Evolutionary conservation across 768 basidiomycete genomes (phyloP), one percentile per base, ranked within the genome.

Genomic region (Phaeotremella skinneri): DNA sequence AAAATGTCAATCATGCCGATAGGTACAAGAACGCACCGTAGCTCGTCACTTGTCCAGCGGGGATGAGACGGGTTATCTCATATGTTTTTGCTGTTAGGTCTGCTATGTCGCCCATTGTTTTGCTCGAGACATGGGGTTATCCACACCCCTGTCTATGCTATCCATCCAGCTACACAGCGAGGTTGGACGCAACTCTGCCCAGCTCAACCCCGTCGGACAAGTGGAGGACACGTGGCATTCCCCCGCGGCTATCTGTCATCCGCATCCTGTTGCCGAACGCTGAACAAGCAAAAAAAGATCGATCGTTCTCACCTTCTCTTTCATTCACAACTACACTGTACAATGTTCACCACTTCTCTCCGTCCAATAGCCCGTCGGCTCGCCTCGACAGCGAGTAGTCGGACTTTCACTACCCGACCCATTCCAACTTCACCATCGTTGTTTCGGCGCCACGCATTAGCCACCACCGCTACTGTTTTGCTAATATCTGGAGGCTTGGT

Each of bases 11-110:
- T 25, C 58, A 21, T 27, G 27, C 16, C 6, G 43, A 48, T 3
- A 30, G 3, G 27, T 20, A 52, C 14, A 29, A 11, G 14, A 17
- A 62, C 67, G 20, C 49, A 68, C 72, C 73, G 59, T 74, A 74
- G 21, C 53, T 70, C 25, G 73, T 74, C 27, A 74, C 73, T 29
- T 56, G 49, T 2, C 73, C 73, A 20, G 27, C 32, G 1, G 73
- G 73, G 20, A 74, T 74, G 43, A 64, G 49, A 20, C 70, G 47
- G 2, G 64, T 47, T 23, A 74, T 72, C 60, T 72, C 70, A 39
- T 74, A 74, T 25, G 70, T 61, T 53, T 70, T 72, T 4, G 70
- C 68, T 20, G 68, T 72, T 11, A 74, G 57, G 37, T 72, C 68
- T n/a, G 70, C 73, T 9, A 74, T 65, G 54, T 70, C 67, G 39